Conservation (phyloP, 306 rosid genomes). For the Medicago truncatula region DNA sequence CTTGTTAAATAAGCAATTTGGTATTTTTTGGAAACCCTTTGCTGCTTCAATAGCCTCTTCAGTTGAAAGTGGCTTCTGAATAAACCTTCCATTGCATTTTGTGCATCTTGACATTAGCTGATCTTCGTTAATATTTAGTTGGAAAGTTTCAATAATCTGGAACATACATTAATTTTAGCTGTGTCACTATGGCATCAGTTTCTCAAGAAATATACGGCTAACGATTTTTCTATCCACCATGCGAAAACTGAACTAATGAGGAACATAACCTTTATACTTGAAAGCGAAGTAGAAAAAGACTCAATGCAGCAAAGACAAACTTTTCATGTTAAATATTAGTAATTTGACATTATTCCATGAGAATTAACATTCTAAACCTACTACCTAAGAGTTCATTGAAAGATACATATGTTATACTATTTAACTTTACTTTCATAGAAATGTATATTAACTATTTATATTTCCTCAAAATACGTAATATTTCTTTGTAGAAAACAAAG, state of each 20-base stretch:
- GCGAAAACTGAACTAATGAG: conserved; percentile 1
- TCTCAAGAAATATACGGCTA: conserved; percentile 27
- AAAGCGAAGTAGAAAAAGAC: conserved; percentile 12
- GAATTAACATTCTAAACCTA: conserved; percentile 16
- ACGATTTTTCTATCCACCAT: neutral
- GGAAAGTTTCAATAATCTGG: conserved; percentile 85
- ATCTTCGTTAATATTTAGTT: conserved; percentile 73
- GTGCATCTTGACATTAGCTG: conserved; percentile 89
- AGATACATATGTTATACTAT: neutral
- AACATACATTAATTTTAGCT: conserved; percentile 41
- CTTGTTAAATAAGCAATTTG: conserved; percentile 81
- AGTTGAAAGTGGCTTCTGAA: conserved; percentile 79
- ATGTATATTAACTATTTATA: conserved; percentile 24
- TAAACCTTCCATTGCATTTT: conserved; percentile 92
- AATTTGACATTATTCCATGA: neutral
- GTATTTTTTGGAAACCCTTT: conserved; percentile 86
- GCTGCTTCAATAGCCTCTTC: conserved; percentile 94
- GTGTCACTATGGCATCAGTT: conserved; percentile 23
- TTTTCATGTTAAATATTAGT: conserved; percentile 3
- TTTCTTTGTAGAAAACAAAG: conserved; percentile 2
- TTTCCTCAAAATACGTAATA: conserved; percentile 9
- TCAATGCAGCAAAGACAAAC: neutral
- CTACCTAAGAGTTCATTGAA: conserved; percentile 8
- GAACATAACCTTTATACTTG: neutral
- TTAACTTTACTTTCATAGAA: conserved; percentile 2